Base-by-base conservation (phyloP, 345 rosid genomes). In the Triadica sebifera region DNA sequence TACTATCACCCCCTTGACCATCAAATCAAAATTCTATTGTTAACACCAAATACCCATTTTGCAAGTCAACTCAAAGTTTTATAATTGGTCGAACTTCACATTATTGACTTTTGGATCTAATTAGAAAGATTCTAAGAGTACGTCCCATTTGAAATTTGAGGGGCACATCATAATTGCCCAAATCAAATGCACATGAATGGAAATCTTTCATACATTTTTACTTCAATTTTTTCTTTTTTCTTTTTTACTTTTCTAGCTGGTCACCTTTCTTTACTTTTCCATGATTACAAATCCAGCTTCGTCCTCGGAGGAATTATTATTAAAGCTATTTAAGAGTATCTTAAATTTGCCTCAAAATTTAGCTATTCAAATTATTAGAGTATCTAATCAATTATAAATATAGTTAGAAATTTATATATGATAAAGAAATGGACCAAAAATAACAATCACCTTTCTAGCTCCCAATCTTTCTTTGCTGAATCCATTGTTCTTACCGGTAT, bases 101-200 rank as follows among this genome's bases (percentile, higher is more conserved):
- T 56, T 53, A 43, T 65, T 43, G 77, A 74, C 71, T 65, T 43
- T 24, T 25, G 6, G 29, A 65, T 45, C 11, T 57, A 56, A 2
- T 41, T 53, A 10, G 29, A n/a, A n/a, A 55, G 77, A 55, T 41
- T 41, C 46, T 25, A 65, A 4, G 46, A 53, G 77, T 19, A 43
- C 51, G 57, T 29, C 56, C 71, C 65, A 45, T 12, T 65, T 55
- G 64, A 65, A 62, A 5, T 37, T 64, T 0, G 15, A 53, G 34
- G 76, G 50, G 46, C 49, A 78, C 57, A 60, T 60, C 52, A 78
- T 78, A 24, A 73, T 73, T 71, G 43, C 77, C 65, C 47, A 68
- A 73, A 72, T 73, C 76, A 72, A 73, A 61, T 3, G 59, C 81
- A 78, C 77, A 73, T 78, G 81, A 51, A 66, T 78, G 68, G 65